These are phyloP conservation scores for Parasitella parasitica DNA, from an alignment of 371 early-diverging fungal species.

Conservation along the genomic window DNA sequence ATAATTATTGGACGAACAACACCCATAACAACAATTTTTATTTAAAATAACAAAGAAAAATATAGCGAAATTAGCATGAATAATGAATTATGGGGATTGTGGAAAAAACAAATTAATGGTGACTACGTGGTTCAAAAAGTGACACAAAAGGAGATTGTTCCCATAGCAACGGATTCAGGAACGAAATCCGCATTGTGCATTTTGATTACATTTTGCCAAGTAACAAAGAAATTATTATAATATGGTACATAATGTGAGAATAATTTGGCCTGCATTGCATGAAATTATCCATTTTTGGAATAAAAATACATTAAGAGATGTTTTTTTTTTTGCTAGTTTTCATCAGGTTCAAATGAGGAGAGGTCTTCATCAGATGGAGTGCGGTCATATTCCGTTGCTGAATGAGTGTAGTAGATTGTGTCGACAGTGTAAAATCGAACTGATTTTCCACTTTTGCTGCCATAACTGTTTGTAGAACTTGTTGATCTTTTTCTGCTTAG, in stretches of 20 bases:
- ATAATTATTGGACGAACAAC: slow-evolving; percentile 4
- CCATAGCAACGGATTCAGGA: no score
- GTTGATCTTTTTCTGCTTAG: slow-evolving; percentile 3
- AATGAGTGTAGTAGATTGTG: slow-evolving; percentile 42
- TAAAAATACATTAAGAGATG: background rate
- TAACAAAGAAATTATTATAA: no score
- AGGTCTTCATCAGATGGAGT: slow-evolving; percentile 29
- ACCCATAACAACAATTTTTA: background rate
- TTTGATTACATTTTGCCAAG: no score
- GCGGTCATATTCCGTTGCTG: slow-evolving; percentile 43
- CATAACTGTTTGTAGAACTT: background rate
- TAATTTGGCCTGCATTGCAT: background rate
- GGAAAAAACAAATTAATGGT: background rate
- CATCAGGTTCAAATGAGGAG: slow-evolving; percentile 4
- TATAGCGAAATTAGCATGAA: background rate
- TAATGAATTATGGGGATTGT: background rate
- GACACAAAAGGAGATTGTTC: no score
- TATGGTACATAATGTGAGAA: background rate
- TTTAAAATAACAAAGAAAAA: background rate
- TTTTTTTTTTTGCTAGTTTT: background rate
- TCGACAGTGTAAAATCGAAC: slow-evolving; percentile 40
- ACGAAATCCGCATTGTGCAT: no score
- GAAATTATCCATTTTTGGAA: slow-evolving; percentile 10
- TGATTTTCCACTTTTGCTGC: slow-evolving; percentile 16
- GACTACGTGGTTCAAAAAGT: background rate